Evolutionary conservation across 257 asterid genomes (phyloP).

Genomic region (Jasminum sambac): DNA sequence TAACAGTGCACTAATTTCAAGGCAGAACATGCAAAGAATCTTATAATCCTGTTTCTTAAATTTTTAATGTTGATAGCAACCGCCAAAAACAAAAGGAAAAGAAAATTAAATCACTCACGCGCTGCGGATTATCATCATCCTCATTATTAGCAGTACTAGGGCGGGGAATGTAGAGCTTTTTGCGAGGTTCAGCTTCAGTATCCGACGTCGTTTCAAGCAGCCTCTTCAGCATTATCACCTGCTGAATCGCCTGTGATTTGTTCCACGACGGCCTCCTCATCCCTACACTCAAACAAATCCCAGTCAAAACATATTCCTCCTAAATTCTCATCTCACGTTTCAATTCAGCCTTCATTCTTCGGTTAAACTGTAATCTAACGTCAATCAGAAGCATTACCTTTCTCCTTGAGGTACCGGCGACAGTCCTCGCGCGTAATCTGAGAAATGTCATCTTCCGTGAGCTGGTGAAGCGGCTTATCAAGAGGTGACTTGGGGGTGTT

Average conservation of each 20-base stretch:
- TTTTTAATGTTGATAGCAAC: slow-evolving; percentile 1
- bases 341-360: neutral
- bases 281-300: slow-evolving; percentile 41
- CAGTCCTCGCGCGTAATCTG: slow-evolving; percentile 98
- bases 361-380: neutral
- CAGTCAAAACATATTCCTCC: slow-evolving; percentile 16
- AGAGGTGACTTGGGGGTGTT: slow-evolving; percentile 63
- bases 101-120: slow-evolving; percentile 46
- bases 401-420: slow-evolving; percentile 93
- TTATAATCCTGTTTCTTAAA: slow-evolving; percentile 8
- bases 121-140: slow-evolving; percentile 34
- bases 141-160: slow-evolving; percentile 27
- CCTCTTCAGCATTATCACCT: slow-evolving; percentile 82
- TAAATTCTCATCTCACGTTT: slow-evolving; percentile 6
- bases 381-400: slow-evolving; percentile 46
- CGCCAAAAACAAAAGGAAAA: no score
- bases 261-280: slow-evolving; percentile 99
- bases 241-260: slow-evolving; percentile 99
- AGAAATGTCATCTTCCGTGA: slow-evolving; percentile 98
- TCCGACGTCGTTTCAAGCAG: slow-evolving; percentile 77
- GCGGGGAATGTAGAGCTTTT: slow-evolving; percentile 50
- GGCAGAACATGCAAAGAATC: slow-evolving; percentile 33
- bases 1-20: slow-evolving; percentile 33
- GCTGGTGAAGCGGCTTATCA: slow-evolving; percentile 85
- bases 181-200: slow-evolving; percentile 45